Evolutionary conservation across 768 basidiomycete species (phyloP).

Genomic region (Pholiota microspora): DNA sequence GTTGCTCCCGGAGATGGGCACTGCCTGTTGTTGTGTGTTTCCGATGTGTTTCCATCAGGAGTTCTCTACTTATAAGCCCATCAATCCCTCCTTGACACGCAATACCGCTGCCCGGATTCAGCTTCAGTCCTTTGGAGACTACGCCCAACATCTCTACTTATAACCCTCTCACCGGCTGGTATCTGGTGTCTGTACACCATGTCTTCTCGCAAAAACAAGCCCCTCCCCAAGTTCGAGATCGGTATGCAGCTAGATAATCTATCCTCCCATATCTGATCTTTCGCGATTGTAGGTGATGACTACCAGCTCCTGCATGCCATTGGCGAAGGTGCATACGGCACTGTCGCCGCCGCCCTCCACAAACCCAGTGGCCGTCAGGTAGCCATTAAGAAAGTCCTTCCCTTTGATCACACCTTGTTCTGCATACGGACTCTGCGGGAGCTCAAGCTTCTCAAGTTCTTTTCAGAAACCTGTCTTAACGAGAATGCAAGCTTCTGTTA

Average conservation of each 20-base stretch:
- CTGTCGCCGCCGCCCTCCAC: conserved; percentile 86
- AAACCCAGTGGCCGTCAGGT: conserved; percentile 79
- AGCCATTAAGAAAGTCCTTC: conserved; percentile 94
- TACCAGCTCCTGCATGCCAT: conserved; percentile 74
- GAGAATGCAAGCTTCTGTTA: conserved; percentile 57
- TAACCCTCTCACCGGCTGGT: conserved; percentile 42
- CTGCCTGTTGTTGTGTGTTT: conserved; percentile 17
- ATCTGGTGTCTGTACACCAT: conserved; percentile 42
- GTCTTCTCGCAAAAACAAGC: conserved; percentile 62
- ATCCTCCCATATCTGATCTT: conserved; percentile 9
- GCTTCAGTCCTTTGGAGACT: conserved; percentile 4
- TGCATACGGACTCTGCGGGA: conserved; percentile 88
- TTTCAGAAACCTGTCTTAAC: conserved; percentile 75
- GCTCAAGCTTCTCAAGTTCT: conserved; percentile 86
- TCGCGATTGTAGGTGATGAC: conserved; percentile 51
- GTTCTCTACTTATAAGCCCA: conserved; percentile 12
- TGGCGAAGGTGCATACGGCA: conserved; percentile 88
- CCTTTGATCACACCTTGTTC: conserved; percentile 93
- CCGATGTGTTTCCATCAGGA: conserved; percentile 20
- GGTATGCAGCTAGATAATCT: conserved; percentile 34
- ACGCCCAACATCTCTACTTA: conserved; percentile 15
- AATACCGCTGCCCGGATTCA: conserved; percentile 18
- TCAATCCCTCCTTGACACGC: conserved; percentile 8
- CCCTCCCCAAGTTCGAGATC: conserved; percentile 71
- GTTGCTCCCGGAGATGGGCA: too few species aligned